Evolutionary conservation across 768 basidiomycete species (phyloP).

Genomic region (Rhodotorula diobovata): DNA sequence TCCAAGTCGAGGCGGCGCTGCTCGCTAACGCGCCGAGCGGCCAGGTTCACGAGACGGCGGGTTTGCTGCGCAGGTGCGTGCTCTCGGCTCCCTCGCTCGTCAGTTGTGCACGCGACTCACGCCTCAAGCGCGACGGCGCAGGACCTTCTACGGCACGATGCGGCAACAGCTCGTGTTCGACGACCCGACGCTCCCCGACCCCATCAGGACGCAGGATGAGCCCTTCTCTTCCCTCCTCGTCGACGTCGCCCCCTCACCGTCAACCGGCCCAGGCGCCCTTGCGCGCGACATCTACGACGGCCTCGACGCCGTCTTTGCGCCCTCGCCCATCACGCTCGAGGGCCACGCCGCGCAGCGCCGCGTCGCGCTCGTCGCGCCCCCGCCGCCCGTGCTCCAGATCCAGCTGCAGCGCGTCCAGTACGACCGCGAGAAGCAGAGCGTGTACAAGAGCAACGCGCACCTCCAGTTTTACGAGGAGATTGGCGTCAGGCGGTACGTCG

Average conservation of each 20-base stretch:
- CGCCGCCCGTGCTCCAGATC: slow-evolving; percentile 87
- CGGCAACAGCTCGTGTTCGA: slow-evolving; percentile 55
- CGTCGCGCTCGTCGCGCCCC: slow-evolving; percentile 67
- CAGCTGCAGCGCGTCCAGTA: slow-evolving; percentile 96
- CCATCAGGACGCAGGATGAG: slow-evolving; percentile 78
- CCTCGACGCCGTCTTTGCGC: slow-evolving; percentile 82
- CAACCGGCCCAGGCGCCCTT: slow-evolving; percentile 1
- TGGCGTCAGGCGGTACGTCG: slow-evolving; percentile 82
- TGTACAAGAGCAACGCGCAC: slow-evolving; percentile 94
- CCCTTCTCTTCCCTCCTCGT: slow-evolving; percentile 89
- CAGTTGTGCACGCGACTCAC: not conserved
- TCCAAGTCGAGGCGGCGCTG: slow-evolving; percentile 90
- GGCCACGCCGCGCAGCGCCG: slow-evolving; percentile 84
- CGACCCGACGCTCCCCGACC: slow-evolving; percentile 13
- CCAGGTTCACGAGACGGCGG: slow-evolving; percentile 55
- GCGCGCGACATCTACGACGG: slow-evolving; percentile 90
- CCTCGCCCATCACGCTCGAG: slow-evolving; percentile 69
- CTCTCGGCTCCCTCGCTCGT: not conserved
- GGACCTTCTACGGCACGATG: slow-evolving; percentile 84
- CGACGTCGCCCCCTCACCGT: slow-evolving; percentile 57
- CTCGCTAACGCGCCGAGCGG: slow-evolving; percentile 58
- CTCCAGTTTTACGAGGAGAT: slow-evolving; percentile 83
- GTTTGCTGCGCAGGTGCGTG: slow-evolving; percentile 73
- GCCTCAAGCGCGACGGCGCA: slow-evolving; percentile 40
- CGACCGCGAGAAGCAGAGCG: slow-evolving; percentile 81